phyloP scores from a whole-genome alignment of 257 asterid genomes.

The Fraxinus anomala region DNA sequence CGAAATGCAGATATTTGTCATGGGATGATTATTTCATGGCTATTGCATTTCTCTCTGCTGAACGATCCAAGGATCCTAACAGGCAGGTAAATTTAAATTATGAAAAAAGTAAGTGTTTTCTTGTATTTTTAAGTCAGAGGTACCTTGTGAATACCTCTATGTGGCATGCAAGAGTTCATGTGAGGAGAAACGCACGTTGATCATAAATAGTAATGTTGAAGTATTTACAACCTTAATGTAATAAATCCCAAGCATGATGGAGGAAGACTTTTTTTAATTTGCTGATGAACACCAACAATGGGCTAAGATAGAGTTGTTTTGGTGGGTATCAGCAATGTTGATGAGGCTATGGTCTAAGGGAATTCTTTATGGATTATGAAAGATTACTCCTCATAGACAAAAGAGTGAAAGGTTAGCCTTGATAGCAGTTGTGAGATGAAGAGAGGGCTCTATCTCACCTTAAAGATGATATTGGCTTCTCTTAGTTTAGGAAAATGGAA shows the following conservation, averaged over 20 bases:
- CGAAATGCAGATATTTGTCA: constrained; percentile 59
- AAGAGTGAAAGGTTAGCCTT: not conserved
- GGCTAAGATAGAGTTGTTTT: not conserved
- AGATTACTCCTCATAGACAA: not conserved
- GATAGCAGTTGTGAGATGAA: not conserved
- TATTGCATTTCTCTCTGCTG: constrained; percentile 87
- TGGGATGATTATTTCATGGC: constrained; percentile 99
- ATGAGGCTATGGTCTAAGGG: not conserved
- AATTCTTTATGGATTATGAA: too few relatives aligned
- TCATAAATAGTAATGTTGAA: not conserved
- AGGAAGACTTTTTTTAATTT: not conserved
- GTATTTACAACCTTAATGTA: not conserved
- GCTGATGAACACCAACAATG: not conserved
- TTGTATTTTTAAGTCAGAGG: not conserved
- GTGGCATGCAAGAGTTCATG: not conserved
- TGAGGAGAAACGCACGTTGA: not conserved
- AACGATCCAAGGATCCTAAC: constrained; percentile 94
- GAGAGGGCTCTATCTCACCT: not conserved
- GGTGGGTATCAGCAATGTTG: not conserved
- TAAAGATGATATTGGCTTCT: not conserved
- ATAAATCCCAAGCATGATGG: not conserved
- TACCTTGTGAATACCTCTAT: not conserved
- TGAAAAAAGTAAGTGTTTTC: not conserved
- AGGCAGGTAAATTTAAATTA: constrained; percentile 59
- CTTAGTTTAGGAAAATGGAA: not conserved